Conservation (phyloP, 2,329 filamentous ascomycete species). For the Sporothrix luriei region DNA sequence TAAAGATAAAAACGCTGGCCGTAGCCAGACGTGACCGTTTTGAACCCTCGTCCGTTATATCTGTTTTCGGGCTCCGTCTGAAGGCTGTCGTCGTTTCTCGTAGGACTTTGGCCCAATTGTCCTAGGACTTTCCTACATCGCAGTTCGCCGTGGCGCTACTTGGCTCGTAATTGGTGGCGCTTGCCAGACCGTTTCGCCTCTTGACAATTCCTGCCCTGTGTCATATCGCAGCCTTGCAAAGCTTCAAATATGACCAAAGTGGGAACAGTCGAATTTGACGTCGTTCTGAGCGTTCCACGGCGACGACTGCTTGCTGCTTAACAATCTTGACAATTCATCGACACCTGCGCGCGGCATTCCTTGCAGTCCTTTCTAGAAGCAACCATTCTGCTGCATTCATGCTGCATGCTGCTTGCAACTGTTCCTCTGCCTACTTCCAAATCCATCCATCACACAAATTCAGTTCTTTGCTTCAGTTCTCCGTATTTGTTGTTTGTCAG, state of each 20-base stretch:
- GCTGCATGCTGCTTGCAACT: background rate
- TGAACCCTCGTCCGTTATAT: background rate
- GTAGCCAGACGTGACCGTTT: background rate
- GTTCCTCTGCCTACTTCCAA: background rate
- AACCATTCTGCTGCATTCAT: background rate
- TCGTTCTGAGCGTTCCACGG: background rate
- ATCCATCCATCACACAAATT: no score
- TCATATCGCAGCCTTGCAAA: background rate
- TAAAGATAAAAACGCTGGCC: background rate
- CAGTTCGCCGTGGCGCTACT: background rate
- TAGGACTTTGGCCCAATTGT: slow-evolving; percentile 18
- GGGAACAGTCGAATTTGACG: no score
- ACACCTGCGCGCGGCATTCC: background rate
- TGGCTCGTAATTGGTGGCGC: background rate
- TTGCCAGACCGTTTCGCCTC: slow-evolving; percentile 11
- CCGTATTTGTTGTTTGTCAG: background rate
- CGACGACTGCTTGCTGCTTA: background rate
- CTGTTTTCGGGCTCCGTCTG: slow-evolving; percentile 1
- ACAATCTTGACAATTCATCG: background rate
- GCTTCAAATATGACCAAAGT: background rate
- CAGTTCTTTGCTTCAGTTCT: background rate
- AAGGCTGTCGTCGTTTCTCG: background rate
- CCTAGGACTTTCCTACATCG: slow-evolving; percentile 19
- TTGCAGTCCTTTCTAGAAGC: slow-evolving; percentile 18
- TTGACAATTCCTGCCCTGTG: background rate